phyloP scores from a whole-genome alignment of 139 green algal species.

The Chlamydomonas asymmetrica region DNA sequence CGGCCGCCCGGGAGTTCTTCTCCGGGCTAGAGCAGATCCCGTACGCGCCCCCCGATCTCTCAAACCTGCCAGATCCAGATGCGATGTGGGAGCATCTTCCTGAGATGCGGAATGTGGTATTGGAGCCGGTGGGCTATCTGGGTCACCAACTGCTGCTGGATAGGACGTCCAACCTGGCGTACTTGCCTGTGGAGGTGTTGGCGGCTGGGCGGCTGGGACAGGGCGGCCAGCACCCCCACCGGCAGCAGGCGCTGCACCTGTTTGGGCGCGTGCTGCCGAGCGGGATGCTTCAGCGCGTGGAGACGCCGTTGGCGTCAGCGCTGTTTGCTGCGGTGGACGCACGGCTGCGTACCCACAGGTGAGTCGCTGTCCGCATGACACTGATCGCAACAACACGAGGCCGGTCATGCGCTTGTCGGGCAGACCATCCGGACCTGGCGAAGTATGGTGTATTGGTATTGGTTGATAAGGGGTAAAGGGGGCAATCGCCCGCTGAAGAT shows the following conservation, averaged over 20 bases:
- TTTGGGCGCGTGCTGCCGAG: constrained; percentile 35
- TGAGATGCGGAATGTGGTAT: no score
- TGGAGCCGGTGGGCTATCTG: constrained; percentile 30
- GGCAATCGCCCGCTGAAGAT: no score
- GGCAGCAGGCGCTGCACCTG: constrained; percentile 20
- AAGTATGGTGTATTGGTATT: no score
- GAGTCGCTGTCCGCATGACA: no score
- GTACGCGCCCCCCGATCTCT: neutral
- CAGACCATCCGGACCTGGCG: no score
- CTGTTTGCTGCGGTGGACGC: constrained; percentile 40
- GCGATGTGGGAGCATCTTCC: no score
- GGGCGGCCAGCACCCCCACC: no score
- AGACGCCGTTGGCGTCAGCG: constrained; percentile 22
- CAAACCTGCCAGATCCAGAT: no score
- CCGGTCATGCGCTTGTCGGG: no score
- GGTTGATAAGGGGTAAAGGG: no score
- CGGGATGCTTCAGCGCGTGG: constrained; percentile 39
- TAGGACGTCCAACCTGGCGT: constrained; percentile 34
- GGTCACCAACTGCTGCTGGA: constrained; percentile 27
- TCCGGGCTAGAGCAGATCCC: neutral
- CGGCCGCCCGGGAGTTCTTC: neutral
- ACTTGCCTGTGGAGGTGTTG: constrained; percentile 18
- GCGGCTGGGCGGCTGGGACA: no score
- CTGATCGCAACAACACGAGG: neutral
- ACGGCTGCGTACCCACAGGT: constrained; percentile 11